A percentile compares a stretch with the other conserved stretches of the same genome.
These are phyloP conservation scores for Solanum pennellii DNA, from an alignment of 257 asterid genomes.

Conservation along the genomic window DNA sequence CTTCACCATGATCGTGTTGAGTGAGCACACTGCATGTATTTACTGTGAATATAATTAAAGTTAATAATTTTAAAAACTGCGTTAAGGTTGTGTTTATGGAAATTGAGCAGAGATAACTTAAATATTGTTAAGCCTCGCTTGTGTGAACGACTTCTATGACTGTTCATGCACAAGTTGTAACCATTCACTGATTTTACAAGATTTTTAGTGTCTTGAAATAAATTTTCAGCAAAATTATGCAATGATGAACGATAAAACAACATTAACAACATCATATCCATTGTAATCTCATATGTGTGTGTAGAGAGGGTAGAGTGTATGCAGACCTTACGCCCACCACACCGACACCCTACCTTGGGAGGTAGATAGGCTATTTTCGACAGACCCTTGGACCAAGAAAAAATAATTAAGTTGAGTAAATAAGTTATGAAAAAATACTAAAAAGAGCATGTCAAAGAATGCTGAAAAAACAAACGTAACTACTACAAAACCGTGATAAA, in stretches of 20 bases:
- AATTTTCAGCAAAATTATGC: slow-evolving; percentile 41
- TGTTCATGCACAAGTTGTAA: slow-evolving; percentile 65
- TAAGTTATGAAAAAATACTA: too few relatives aligned
- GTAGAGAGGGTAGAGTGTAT: background rate
- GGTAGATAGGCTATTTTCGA: too few relatives aligned
- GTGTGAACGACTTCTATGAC: slow-evolving; percentile 71
- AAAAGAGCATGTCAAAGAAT: too few relatives aligned
- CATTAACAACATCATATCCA: background rate
- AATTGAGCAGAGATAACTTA: background rate
- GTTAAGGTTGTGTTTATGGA: background rate
- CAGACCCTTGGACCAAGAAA: too few relatives aligned
- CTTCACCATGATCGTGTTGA: slow-evolving; percentile 59
- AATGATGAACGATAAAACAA: background rate
- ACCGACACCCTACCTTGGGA: too few relatives aligned
- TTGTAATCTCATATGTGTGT: background rate
- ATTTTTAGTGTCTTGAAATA: slow-evolving; percentile 52
- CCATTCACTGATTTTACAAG: slow-evolving; percentile 86
- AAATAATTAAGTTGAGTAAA: too few relatives aligned
- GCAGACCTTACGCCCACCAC: background rate
- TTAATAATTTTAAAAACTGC: background rate
- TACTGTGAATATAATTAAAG: background rate
- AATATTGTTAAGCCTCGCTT: slow-evolving; percentile 23
- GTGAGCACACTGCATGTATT: slow-evolving; percentile 50
- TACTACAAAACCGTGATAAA: too few relatives aligned
- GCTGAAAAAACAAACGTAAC: too few relatives aligned